Evolutionary conservation across 805 yeast species (phyloP).

Genomic region (Saturnispora sanitii): DNA sequence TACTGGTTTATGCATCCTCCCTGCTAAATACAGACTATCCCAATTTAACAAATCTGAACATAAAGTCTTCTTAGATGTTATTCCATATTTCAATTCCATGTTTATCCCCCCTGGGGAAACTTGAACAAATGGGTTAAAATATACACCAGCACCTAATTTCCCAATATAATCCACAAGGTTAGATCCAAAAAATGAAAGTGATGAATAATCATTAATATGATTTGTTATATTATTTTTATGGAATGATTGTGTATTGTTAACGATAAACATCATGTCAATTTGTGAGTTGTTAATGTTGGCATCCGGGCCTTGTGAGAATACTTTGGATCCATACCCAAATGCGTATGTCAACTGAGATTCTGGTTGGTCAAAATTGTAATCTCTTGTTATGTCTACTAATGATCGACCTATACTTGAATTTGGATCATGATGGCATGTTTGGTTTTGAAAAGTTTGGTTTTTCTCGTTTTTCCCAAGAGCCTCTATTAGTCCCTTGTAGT

Average conservation of each 20-base stretch:
- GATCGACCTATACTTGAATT: not conserved
- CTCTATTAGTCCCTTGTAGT: constrained; percentile 42
- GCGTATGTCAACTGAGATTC: constrained; percentile 37
- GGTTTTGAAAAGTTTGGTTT: not conserved
- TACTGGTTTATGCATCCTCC: constrained; percentile 91
- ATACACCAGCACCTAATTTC: constrained; percentile 78
- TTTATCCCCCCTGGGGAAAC: constrained; percentile 35
- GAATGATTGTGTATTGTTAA: constrained; percentile 64
- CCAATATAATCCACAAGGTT: constrained; percentile 48
- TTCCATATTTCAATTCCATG: constrained; percentile 68
- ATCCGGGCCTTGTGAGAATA: constrained; percentile 58
- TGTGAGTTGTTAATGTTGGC: constrained; percentile 43
- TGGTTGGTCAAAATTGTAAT: not conserved
- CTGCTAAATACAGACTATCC: constrained; percentile 81
- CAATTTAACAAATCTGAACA: constrained; percentile 70
- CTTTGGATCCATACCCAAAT: constrained; percentile 94
- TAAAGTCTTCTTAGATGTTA: constrained; percentile 53
- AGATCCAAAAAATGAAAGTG: constrained; percentile 50
- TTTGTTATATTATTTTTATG: constrained; percentile 62
- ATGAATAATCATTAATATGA: constrained; percentile 71
- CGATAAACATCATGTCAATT: constrained; percentile 78
- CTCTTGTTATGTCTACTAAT: not conserved
- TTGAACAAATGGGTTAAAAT: constrained; percentile 82
- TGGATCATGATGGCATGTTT: constrained; percentile 7
- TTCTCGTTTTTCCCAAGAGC: constrained; percentile 35